A percentile compares a stretch with the other conserved stretches of the same genome.
Evolutionary conservation across 768 basidiomycete genomes (phyloP).

Genomic region (Mycena floridula): DNA sequence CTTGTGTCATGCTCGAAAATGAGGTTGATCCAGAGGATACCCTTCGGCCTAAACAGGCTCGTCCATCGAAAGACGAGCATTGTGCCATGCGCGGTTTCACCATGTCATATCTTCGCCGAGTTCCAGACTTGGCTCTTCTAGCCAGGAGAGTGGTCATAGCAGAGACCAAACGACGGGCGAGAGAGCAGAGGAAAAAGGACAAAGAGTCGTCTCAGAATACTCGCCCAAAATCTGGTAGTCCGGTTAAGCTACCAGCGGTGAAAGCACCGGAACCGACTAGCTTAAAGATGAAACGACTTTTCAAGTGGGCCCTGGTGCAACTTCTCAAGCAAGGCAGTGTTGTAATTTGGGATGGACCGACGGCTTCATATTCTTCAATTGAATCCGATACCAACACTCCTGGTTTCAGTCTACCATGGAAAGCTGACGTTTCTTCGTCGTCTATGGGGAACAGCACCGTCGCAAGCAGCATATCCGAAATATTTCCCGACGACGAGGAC

Average conservation of each 20-base stretch:
- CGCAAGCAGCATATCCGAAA: conserved; percentile 14
- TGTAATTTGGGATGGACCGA: conserved; percentile 66
- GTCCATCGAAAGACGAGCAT: background rate
- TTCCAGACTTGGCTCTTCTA: conserved; percentile 63
- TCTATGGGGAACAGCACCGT: conserved; percentile 22
- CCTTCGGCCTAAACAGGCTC: conserved; percentile 18
- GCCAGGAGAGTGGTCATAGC: conserved; percentile 60
- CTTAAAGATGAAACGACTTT: conserved; percentile 61
- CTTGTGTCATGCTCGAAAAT: conserved; percentile 19
- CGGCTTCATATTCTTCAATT: conserved; percentile 24
- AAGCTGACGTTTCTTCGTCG: conserved; percentile 23
- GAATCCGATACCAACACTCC: conserved; percentile 5
- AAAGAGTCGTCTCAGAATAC: conserved; percentile 26
- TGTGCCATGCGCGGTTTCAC: conserved; percentile 46
- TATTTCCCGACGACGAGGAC: conserved; percentile 27
- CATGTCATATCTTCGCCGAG: conserved; percentile 68
- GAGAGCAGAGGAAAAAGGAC: conserved; percentile 39
- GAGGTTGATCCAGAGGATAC: conserved; percentile 15
- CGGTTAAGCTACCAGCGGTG: background rate
- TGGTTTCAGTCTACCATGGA: conserved; percentile 44
- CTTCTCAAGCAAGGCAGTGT: conserved; percentile 70
- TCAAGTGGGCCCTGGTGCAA: conserved; percentile 56
- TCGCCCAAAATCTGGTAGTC: too few species aligned
- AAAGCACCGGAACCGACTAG: conserved; percentile 21
- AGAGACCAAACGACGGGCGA: conserved; percentile 47